phyloP scores from a whole-genome alignment of 306 rosid genomes.

The Ormosia emarginata region DNA sequence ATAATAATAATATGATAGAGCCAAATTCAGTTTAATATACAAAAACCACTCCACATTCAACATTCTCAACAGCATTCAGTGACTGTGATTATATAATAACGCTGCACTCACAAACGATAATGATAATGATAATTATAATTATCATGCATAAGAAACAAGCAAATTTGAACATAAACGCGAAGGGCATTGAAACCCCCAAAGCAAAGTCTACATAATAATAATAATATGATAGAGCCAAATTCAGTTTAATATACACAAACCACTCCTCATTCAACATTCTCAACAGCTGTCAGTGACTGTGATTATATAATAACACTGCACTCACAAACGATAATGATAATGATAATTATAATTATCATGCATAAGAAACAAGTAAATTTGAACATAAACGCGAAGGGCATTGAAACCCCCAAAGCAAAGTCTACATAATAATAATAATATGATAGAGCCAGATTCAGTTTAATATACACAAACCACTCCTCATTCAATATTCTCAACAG shows the following conservation, averaged over 20 bases:
- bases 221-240: not conserved
- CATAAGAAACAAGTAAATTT: too few relatives aligned
- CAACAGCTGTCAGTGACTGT: not conserved
- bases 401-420: too few relatives aligned
- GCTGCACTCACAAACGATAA: not conserved
- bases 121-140: too few relatives aligned
- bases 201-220: not conserved
- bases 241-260: conserved; percentile 40
- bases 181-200: not conserved
- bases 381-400: too few relatives aligned
- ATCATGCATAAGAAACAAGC: not conserved
- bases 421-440: too few relatives aligned
- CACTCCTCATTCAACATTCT: not conserved
- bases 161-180: not conserved
- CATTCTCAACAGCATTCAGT: not conserved
- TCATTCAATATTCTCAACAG: too few relatives aligned
- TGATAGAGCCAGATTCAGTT: too few relatives aligned
- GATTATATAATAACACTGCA: not conserved
- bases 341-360: too few relatives aligned
- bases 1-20: not conserved
- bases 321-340: conserved; percentile 10
- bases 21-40: conserved; percentile 37
- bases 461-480: too few relatives aligned
- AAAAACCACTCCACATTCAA: conserved; percentile 17
- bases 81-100: not conserved